Percentiles rank a stretch among this genome's conserved stretches.
phyloP scores from a whole-genome alignment of 2,329 filamentous ascomycete species.

The Blastomyces gilchristii region DNA sequence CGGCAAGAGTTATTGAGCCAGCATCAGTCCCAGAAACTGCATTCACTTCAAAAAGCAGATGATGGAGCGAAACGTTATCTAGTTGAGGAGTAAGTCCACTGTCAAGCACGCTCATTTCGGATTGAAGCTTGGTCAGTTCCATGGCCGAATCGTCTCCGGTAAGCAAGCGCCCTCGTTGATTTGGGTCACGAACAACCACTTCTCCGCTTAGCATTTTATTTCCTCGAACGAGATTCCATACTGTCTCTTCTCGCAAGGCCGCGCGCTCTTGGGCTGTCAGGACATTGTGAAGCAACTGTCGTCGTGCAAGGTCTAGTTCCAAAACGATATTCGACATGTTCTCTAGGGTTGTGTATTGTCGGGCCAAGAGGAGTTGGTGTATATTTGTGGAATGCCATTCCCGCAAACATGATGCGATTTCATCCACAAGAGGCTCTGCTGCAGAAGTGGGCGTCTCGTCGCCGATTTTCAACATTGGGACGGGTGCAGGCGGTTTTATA shows the following conservation, averaged over 20 bases:
- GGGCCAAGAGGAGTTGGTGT: slow-evolving; percentile 75
- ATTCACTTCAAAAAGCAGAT: slow-evolving; percentile 78
- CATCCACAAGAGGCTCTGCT: slow-evolving; percentile 86
- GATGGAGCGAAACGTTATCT: slow-evolving; percentile 61
- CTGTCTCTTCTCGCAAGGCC: slow-evolving; percentile 72
- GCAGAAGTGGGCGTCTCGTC: slow-evolving; percentile 88
- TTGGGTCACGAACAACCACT: slow-evolving; percentile 86
- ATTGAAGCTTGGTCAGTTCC: slow-evolving; percentile 81
- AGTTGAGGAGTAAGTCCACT: slow-evolving; percentile 59
- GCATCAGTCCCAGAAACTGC: slow-evolving; percentile 66
- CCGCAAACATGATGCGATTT: slow-evolving; percentile 89
- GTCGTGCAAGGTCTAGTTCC: slow-evolving; percentile 71
- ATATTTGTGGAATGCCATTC: slow-evolving; percentile 98
- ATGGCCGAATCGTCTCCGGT: slow-evolving; percentile 90
- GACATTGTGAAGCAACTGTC: slow-evolving; percentile 89
- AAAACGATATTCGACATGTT: slow-evolving; percentile 70
- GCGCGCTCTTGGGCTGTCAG: slow-evolving; percentile 76
- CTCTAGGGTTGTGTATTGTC: slow-evolving; percentile 72
- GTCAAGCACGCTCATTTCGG: slow-evolving; percentile 87
- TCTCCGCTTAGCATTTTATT: slow-evolving; percentile 92
- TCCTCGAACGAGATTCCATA: slow-evolving; percentile 88
- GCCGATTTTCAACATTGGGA: slow-evolving; percentile 94
- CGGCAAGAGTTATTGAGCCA: slow-evolving; percentile 64
- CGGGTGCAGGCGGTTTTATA: slow-evolving; percentile 71
- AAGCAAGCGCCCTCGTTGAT: slow-evolving; percentile 69